These are phyloP conservation scores for Chytridium lagenaria DNA, from an alignment of 371 early-diverging fungal species.

Conservation along the genomic window DNA sequence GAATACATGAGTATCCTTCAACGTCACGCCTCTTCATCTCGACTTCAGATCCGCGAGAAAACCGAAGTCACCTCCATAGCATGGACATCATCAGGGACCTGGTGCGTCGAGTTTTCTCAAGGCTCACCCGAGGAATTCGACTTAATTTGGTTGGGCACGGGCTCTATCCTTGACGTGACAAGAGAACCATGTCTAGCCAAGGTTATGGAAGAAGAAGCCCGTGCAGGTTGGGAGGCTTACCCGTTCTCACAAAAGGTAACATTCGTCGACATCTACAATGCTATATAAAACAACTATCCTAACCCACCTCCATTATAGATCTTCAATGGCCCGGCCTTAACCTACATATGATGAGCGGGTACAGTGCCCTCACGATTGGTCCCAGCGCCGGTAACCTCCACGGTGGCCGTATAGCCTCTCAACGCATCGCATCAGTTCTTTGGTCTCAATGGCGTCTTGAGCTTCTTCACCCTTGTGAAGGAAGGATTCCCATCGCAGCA, in stretches of 20 bases:
- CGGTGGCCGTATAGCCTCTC: constrained; percentile 24
- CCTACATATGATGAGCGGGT: constrained; percentile 29
- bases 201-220: constrained; percentile 8
- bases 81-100: background rate
- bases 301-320: background rate
- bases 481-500: too few relatives aligned
- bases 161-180: constrained; percentile 15
- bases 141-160: constrained; percentile 35
- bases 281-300: background rate
- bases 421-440: constrained; percentile 27
- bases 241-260: constrained; percentile 20
- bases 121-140: background rate
- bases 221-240: constrained; percentile 28
- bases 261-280: background rate
- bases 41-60: background rate
- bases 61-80: background rate
- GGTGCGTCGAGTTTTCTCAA: background rate
- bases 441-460: too few relatives aligned
- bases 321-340: constrained; percentile 20
- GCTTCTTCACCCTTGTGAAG: too few relatives aligned
- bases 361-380: constrained; percentile 24
- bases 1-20: constrained; percentile 24
- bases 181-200: constrained; percentile 20
- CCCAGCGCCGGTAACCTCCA: constrained; percentile 29
- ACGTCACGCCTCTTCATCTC: background rate